These are phyloP conservation scores for Dysphania ambrosioides DNA, from an alignment of 148 eudicot species.

Conservation along the genomic window DNA sequence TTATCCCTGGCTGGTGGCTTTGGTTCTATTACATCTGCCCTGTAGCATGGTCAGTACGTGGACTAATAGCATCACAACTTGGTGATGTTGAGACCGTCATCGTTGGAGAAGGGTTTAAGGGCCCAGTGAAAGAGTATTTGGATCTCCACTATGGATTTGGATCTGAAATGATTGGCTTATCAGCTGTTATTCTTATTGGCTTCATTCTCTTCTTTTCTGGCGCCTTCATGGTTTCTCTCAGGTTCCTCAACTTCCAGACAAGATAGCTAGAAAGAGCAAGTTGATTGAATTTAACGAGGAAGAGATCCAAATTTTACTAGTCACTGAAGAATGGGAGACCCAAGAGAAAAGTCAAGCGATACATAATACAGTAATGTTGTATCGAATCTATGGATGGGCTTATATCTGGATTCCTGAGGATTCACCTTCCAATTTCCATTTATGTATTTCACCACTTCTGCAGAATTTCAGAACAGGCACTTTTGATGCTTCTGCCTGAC, in stretches of 20 bases:
- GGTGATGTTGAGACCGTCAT: slow-evolving; percentile 63
- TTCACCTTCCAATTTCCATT: not conserved
- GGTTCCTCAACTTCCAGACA: slow-evolving; percentile 71
- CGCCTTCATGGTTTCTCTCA: slow-evolving; percentile 56
- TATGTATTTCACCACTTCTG: not conserved
- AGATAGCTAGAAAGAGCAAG: slow-evolving; percentile 34
- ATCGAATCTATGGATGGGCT: not conserved
- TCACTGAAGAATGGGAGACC: not conserved
- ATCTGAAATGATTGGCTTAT: slow-evolving; percentile 48
- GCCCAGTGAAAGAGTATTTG: slow-evolving; percentile 66
- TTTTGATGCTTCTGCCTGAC: not conserved
- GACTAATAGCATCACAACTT: slow-evolving; percentile 69
- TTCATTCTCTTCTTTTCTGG: slow-evolving; percentile 55
- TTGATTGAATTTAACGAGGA: not conserved
- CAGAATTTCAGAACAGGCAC: not conserved
- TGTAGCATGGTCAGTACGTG: slow-evolving; percentile 70
- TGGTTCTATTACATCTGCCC: slow-evolving; percentile 92
- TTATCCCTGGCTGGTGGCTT: slow-evolving; percentile 85
- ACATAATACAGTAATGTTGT: not conserved
- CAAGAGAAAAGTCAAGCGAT: not conserved
- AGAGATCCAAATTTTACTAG: not conserved
- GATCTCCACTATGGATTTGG: slow-evolving; percentile 46
- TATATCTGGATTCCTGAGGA: not conserved
- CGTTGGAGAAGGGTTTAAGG: slow-evolving; percentile 47
- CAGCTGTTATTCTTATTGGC: slow-evolving; percentile 45